These are phyloP conservation scores for Scheffersomyces insectosa DNA, from an alignment of 1,139 yeast genomes.

Conservation along the genomic window DNA sequence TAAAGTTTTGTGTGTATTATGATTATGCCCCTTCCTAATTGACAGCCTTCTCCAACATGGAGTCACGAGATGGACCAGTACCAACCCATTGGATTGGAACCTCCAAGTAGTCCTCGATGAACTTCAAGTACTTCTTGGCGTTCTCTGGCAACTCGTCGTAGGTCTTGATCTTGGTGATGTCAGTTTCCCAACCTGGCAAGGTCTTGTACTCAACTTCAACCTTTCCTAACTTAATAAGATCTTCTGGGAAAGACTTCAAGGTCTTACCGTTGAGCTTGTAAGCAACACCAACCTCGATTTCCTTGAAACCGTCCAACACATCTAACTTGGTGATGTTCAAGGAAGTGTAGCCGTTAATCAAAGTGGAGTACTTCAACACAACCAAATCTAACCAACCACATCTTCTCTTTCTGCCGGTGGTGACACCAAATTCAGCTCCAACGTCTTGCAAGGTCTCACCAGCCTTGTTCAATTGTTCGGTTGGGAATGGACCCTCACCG, in stretches of 20 bases:
- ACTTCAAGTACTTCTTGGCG: slow-evolving; percentile 80
- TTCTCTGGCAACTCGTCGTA: slow-evolving; percentile 84
- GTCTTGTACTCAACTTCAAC: slow-evolving; percentile 91
- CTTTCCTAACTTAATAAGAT: slow-evolving; percentile 72
- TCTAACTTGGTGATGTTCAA: slow-evolving; percentile 94
- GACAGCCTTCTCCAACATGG: slow-evolving; percentile 58
- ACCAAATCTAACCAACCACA: slow-evolving; percentile 99
- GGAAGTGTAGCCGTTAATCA: slow-evolving; percentile 92
- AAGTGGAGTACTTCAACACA: slow-evolving; percentile 84
- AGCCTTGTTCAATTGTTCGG: slow-evolving; percentile 85
- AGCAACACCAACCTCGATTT: slow-evolving; percentile 82
- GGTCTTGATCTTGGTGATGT: slow-evolving; percentile 68
- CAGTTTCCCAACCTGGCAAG: slow-evolving; percentile 91
- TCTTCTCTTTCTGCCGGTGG: slow-evolving; percentile 99
- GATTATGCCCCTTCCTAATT: no score
- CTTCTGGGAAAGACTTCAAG: slow-evolving; percentile 87
- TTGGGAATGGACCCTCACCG: slow-evolving; percentile 99
- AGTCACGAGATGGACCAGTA: slow-evolving; percentile 95
- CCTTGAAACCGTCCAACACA: slow-evolving; percentile 85
- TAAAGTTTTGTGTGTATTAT: no score
- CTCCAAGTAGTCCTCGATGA: slow-evolving; percentile 77
- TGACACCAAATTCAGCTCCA: slow-evolving; percentile 97
- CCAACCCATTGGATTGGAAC: slow-evolving; percentile 97
- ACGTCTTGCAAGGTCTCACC: slow-evolving; percentile 88
- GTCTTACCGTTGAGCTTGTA: slow-evolving; percentile 77